Base-by-base conservation (phyloP, 2,329 filamentous ascomycete genomes). In the Trichophyton schoenleinii region DNA sequence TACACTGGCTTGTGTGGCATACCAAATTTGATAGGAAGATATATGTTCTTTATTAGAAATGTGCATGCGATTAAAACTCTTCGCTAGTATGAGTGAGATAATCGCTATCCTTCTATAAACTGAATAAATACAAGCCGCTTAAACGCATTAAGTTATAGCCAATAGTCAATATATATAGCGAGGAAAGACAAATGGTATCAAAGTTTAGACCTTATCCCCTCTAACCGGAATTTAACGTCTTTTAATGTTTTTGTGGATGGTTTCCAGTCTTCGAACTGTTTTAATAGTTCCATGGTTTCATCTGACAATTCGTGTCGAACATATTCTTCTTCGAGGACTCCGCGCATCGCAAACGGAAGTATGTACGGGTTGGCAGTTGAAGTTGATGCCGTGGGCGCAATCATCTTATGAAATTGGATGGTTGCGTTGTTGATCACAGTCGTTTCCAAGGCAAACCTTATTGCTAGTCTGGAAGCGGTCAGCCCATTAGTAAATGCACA, bases 311-410 rank as follows among this genome's bases (percentile, higher is more conserved):
- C 88, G 22, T 84, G 88, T 72, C 88, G 91, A 25, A 97, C 92
- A 68, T 90, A 85, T 18, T 94, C 87, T 72, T 99, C 94, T 71
- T 97, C 94, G 1, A 99, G 76, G 62, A 99, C 77, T 0, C 94
- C 94, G 6, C 94, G 84, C 86, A 99, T 94, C 41, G 94, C 92
- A 86, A 95, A 99, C 0, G 94, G 94, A 13, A 99, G 78, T 61
- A 94, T 87, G 70, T 92, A 97, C 0, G 92, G 92, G 68, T 96
- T 97, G 15, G 86, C 77, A 2, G 67, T 66, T 18, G 69, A 67
- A 31, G 70, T 68, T 8, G 63, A 63, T 25, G 38, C 38, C 8
- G 52, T 60, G 31, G 38, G 53, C 18, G 57, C 53, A 59, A 61
- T 78, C 63, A 81, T 80, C 64, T 79, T 78, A 64, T 80, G 76